Evolutionary conservation across 352 stramenopile species (phyloP).

Genomic region (Elongisporangium undulatum): DNA sequence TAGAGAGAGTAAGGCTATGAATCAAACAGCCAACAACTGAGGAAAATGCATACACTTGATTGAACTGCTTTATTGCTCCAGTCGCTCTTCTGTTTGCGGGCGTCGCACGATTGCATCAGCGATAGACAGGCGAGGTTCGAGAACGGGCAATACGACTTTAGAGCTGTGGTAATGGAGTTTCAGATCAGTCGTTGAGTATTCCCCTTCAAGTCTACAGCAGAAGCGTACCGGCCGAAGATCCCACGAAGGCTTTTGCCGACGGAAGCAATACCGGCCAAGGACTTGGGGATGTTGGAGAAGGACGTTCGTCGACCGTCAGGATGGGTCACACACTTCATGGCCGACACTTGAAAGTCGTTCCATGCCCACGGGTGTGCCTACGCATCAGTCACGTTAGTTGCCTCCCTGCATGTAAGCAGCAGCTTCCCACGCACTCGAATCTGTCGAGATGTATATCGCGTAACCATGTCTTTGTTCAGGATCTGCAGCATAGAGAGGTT

Average conservation of each 20-base stretch:
- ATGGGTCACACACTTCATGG: conserved; percentile 65
- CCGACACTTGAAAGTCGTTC: conserved; percentile 65
- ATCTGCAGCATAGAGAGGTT: conserved; percentile 25
- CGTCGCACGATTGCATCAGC: background rate
- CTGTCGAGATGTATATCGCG: conserved; percentile 56
- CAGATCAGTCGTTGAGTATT: background rate
- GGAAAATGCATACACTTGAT: background rate
- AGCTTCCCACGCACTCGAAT: conserved; percentile 50
- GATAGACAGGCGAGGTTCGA: background rate
- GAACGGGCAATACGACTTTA: conserved; percentile 24
- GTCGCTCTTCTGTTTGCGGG: background rate
- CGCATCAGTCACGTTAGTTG: background rate
- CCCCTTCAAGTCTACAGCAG: conserved; percentile 3
- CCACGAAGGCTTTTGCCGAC: conserved; percentile 56
- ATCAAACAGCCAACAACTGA: background rate
- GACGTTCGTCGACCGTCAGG: conserved; percentile 35
- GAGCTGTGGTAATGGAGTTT: conserved; percentile 5
- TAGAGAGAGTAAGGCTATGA: background rate
- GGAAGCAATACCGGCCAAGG: conserved; percentile 35
- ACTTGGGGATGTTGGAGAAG: conserved; percentile 27
- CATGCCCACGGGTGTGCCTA: conserved; percentile 68
- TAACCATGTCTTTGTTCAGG: conserved; percentile 62
- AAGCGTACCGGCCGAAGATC: conserved; percentile 42
- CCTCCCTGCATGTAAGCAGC: background rate
- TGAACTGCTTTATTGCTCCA: background rate